Evolutionary conservation across 306 rosid genomes (phyloP).

Genomic region (Glycine latifolia): DNA sequence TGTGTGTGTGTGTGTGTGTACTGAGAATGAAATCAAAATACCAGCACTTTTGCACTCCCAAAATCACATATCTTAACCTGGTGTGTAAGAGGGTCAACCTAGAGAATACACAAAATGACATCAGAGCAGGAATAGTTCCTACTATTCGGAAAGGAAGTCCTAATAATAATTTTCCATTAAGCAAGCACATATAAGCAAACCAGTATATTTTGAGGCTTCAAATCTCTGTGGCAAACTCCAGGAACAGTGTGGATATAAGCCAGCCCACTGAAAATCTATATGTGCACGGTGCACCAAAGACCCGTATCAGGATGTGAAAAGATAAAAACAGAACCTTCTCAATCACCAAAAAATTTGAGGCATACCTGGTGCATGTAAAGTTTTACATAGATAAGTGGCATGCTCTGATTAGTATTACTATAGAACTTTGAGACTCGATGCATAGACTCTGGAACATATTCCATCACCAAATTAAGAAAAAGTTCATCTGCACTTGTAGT

Average conservation of each 20-base stretch:
- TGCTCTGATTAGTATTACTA: conserved; percentile 68
- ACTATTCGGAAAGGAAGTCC: not conserved
- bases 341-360: conserved; percentile 18
- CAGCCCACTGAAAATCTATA: conserved; percentile 68
- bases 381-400: conserved; percentile 77
- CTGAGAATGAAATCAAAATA: conserved; percentile 48
- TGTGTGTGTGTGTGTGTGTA: not conserved
- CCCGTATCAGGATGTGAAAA: conserved; percentile 23
- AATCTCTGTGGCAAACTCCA: conserved; percentile 85
- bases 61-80: conserved; percentile 81
- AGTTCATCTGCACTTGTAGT: conserved; percentile 17
- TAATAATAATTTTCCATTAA: not conserved
- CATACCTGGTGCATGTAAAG: conserved; percentile 81
- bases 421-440: conserved; percentile 68
- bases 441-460: conserved; percentile 78
- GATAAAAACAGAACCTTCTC: not conserved
- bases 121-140: conserved; percentile 34
- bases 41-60: conserved; percentile 90
- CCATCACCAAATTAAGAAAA: conserved; percentile 34
- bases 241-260: conserved; percentile 46
- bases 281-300: conserved; percentile 35
- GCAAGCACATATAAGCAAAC: conserved; percentile 49
- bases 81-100: conserved; percentile 87
- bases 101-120: conserved; percentile 30
- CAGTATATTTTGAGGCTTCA: conserved; percentile 84